Evolutionary conservation across 1,284 basidiomycete genomes (phyloP).

Genomic region (Phlebopus sp.): DNA sequence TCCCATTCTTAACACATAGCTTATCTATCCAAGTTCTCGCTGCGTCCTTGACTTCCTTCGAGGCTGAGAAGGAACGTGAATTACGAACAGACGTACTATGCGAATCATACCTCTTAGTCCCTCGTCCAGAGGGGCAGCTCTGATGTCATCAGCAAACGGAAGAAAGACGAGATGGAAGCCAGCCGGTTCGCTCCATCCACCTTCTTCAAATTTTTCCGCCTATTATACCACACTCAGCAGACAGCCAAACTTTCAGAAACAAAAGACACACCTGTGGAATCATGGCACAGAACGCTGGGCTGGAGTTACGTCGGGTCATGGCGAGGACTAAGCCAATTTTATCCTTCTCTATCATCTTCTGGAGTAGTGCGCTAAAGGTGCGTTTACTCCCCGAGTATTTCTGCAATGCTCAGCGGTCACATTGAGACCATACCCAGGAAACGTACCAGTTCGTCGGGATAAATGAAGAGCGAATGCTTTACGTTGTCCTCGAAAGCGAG

Average conservation of each 20-base stretch:
- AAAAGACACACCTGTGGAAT: slow-evolving; percentile 70
- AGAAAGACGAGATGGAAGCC: slow-evolving; percentile 92
- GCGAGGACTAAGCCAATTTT: slow-evolving; percentile 81
- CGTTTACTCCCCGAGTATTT: slow-evolving; percentile 87
- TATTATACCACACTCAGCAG: slow-evolving; percentile 26
- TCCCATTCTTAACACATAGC: slow-evolving; percentile 72
- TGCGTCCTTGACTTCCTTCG: slow-evolving; percentile 62
- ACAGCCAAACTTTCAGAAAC: not conserved
- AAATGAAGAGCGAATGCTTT: slow-evolving; percentile 90
- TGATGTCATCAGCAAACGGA: slow-evolving; percentile 93
- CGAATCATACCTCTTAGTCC: slow-evolving; percentile 49
- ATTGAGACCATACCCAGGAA: not conserved
- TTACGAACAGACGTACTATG: not conserved
- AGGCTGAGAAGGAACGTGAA: slow-evolving; percentile 44
- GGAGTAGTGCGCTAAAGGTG: slow-evolving; percentile 85
- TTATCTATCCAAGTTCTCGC: slow-evolving; percentile 80
- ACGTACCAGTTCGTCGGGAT: slow-evolving; percentile 84
- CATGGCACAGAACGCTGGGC: slow-evolving; percentile 82
- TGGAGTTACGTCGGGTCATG: slow-evolving; percentile 68
- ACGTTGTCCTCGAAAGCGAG: slow-evolving; percentile 86
- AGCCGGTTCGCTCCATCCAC: slow-evolving; percentile 79
- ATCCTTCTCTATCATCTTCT: slow-evolving; percentile 78
- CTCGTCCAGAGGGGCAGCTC: slow-evolving; percentile 64
- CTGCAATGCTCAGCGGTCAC: slow-evolving; percentile 35
- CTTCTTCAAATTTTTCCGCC: slow-evolving; percentile 72